These are phyloP conservation scores for Penicilliopsis zonata DNA, from an alignment of 495 filamentous ascomycete genomes.

Conservation along the genomic window DNA sequence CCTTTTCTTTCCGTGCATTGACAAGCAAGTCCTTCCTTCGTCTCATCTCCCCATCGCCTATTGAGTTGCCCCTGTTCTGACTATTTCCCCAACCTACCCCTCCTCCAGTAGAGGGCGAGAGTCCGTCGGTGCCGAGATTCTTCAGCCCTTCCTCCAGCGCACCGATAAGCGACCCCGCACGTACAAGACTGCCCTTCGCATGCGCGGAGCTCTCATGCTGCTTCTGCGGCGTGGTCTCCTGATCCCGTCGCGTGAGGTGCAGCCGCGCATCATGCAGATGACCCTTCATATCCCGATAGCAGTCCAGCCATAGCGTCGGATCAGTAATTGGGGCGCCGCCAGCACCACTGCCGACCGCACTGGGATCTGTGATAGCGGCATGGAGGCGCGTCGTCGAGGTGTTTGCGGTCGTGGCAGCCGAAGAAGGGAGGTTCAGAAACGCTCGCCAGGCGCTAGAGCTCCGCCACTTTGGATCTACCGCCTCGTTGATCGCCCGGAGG, in stretches of 20 bases:
- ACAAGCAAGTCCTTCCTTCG: constrained; percentile 68
- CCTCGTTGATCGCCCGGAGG: constrained; percentile 65
- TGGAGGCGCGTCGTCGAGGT: constrained; percentile 29
- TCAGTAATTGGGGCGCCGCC: constrained; percentile 48
- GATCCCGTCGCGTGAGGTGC: constrained; percentile 63
- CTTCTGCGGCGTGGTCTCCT: constrained; percentile 49
- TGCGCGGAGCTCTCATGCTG: constrained; percentile 70
- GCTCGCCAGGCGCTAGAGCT: constrained; percentile 69
- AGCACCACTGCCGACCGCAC: constrained; percentile 31
- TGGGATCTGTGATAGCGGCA: constrained; percentile 28
- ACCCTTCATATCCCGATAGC: constrained; percentile 69
- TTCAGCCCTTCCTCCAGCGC: constrained; percentile 63
- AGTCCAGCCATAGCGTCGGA: constrained; percentile 76
- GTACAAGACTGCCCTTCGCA: constrained; percentile 72
- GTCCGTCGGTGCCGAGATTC: constrained; percentile 17
- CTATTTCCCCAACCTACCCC: constrained; percentile 7
- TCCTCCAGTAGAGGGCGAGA: not conserved
- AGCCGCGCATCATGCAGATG: constrained; percentile 73
- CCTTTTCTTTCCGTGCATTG: constrained; percentile 68
- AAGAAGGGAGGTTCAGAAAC: constrained; percentile 72
- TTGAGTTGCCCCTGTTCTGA: constrained; percentile 19
- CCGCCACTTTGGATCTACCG: constrained; percentile 74
- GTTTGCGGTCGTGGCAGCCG: constrained; percentile 28
- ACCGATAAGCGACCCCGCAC: constrained; percentile 53
- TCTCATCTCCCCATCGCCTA: constrained; percentile 83